Evolutionary conservation across 805 yeast genomes (phyloP).

Genomic region (Saturnispora dispora): DNA sequence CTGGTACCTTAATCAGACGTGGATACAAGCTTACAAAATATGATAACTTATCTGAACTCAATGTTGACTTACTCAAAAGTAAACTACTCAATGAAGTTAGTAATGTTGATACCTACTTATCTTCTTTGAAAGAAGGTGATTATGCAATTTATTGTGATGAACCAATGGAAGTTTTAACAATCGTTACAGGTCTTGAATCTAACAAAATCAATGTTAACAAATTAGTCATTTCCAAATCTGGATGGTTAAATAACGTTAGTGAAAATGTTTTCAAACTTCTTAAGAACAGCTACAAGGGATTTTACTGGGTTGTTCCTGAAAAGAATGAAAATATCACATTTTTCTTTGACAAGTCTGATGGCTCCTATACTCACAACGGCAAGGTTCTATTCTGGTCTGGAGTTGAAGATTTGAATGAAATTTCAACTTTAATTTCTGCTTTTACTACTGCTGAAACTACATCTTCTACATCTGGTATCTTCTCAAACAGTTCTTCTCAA

Average conservation of each 20-base stretch:
- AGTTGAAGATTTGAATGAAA: conserved; percentile 50
- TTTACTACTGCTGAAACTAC: conserved; percentile 29
- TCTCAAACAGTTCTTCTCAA: conserved; percentile 31
- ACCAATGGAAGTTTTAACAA: conserved; percentile 88
- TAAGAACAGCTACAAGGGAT: conserved; percentile 57
- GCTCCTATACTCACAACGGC: conserved; percentile 86
- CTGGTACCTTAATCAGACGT: conserved; percentile 96
- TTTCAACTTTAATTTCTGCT: conserved; percentile 52
- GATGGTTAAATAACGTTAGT: conserved; percentile 96
- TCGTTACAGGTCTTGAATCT: conserved; percentile 42
- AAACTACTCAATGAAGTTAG: conserved; percentile 69
- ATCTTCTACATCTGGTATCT: conserved; percentile 34
- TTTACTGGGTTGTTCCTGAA: conserved; percentile 87
- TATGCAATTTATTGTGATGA: conserved; percentile 90
- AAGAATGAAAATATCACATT: conserved; percentile 85
- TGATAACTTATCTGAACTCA: conserved; percentile 58
- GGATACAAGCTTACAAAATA: conserved; percentile 82
- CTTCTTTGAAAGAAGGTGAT: conserved; percentile 40
- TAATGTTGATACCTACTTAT: conserved; percentile 75
- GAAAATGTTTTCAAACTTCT: conserved; percentile 87
- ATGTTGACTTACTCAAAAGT: conserved; percentile 53
- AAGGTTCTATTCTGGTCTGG: conserved; percentile 95
- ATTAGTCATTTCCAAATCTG: conserved; percentile 77
- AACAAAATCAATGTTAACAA: conserved; percentile 67
- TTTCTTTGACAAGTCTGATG: conserved; percentile 89